Evolutionary conservation across 73 alveolate species (phyloP).

Genomic region (Durusdinium trenchii): DNA sequence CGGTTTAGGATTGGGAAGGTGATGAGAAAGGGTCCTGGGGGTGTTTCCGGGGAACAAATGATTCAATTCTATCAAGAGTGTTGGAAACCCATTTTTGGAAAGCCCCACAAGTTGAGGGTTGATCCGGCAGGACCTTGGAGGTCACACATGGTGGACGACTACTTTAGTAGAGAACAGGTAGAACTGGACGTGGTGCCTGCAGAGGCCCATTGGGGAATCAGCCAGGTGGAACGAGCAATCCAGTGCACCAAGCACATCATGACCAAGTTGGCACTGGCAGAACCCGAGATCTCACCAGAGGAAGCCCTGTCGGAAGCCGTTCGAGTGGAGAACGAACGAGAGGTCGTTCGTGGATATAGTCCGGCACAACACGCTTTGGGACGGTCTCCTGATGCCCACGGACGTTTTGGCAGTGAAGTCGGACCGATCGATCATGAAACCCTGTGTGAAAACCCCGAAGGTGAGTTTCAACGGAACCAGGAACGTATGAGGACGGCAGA

Average conservation of each 20-base stretch:
- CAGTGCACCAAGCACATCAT: too few species aligned
- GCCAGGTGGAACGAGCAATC: neutral
- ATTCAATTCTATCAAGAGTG: too few species aligned
- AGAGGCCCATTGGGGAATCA: neutral
- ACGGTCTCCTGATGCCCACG: neutral
- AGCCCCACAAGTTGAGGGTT: neutral
- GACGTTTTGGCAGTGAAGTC: neutral
- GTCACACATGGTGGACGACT: neutral
- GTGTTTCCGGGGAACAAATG: neutral
- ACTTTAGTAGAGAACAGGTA: too few species aligned
- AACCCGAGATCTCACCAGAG: neutral
- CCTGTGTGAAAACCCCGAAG: too few species aligned
- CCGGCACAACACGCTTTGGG: conserved; percentile 4
- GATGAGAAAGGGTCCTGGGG: too few species aligned
- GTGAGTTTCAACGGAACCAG: too few species aligned
- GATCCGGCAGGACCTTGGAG: too few species aligned
- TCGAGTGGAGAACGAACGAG: too few species aligned
- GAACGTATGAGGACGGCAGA: too few species aligned
- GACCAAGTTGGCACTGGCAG: neutral
- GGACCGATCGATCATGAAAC: neutral
- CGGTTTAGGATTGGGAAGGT: too few species aligned
- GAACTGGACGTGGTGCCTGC: neutral
- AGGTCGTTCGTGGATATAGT: neutral
- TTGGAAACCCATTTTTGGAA: neutral
- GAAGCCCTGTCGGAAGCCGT: neutral